Evolutionary conservation across 1,139 yeast genomes (phyloP).

Genomic region (Debaryomyces psychrophilus): DNA sequence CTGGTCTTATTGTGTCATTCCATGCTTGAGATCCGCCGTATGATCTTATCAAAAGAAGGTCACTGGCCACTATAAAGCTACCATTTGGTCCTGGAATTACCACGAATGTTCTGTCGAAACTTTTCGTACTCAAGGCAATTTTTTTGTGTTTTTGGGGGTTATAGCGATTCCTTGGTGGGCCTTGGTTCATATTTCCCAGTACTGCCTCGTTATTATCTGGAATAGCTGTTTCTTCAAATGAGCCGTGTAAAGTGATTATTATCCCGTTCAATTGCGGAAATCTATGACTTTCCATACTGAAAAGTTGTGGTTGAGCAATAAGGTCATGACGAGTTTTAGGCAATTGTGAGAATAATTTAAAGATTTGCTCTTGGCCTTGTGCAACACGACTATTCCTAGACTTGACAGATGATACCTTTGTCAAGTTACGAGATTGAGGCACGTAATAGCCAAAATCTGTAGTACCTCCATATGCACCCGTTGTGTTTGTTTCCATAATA

Average conservation of each 20-base stretch:
- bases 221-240: constrained; percentile 65
- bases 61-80: constrained; percentile 81
- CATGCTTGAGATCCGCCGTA: constrained; percentile 64
- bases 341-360: constrained; percentile 59
- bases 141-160: constrained; percentile 35
- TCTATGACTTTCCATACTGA: constrained; percentile 79
- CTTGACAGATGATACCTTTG: constrained; percentile 64
- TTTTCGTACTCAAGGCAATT: constrained; percentile 58
- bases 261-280: constrained; percentile 76
- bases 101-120: constrained; percentile 88
- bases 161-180: constrained; percentile 38
- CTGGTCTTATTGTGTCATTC: constrained; percentile 28
- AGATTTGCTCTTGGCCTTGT: constrained; percentile 72
- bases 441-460: constrained; percentile 67
- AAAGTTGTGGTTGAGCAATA: constrained; percentile 60
- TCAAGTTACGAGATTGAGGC: constrained; percentile 74
- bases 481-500: constrained; percentile 46
- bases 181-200: constrained; percentile 23
- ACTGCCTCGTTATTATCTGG: constrained; percentile 40
- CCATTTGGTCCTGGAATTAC: constrained; percentile 74
- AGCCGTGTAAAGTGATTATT: constrained; percentile 80
- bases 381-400: constrained; percentile 60
- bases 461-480: constrained; percentile 22
- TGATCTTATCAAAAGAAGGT: constrained; percentile 69
- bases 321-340: constrained; percentile 80